Evolutionary conservation across 1,139 yeast species (phyloP).

Genomic region (Suhomyces ambrosiae): DNA sequence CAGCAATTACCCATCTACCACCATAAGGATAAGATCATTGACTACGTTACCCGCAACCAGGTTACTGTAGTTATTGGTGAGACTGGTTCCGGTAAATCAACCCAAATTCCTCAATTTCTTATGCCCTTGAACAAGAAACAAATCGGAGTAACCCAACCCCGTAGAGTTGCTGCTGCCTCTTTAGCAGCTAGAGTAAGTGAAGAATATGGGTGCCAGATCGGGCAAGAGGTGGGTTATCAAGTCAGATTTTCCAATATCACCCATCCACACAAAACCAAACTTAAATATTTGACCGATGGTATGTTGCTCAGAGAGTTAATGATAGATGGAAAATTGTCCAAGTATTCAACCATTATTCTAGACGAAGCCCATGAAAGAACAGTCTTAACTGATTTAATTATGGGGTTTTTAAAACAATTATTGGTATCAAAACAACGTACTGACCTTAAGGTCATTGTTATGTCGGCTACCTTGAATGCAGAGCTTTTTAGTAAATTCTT

Average conservation of each 20-base stretch:
- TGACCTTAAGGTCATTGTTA: constrained; percentile 61
- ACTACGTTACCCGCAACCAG: constrained; percentile 55
- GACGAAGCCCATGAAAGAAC: constrained; percentile 99
- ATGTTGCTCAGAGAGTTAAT: constrained; percentile 91
- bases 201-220: constrained; percentile 77
- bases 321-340: constrained; percentile 64
- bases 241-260: constrained; percentile 69
- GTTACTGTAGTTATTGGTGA: constrained; percentile 90
- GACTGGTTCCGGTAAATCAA: constrained; percentile 97
- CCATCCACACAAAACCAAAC: constrained; percentile 50
- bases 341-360: constrained; percentile 76
- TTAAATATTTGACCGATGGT: constrained; percentile 94
- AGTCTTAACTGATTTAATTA: constrained; percentile 80
- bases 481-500: constrained; percentile 83
- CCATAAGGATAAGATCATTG: constrained; percentile 64
- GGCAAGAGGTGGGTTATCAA: constrained; percentile 89
- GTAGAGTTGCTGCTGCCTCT: constrained; percentile 96
- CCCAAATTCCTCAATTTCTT: constrained; percentile 93
- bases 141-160: constrained; percentile 94
- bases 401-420: constrained; percentile 82
- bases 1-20: constrained; percentile 73
- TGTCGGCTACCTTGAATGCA: constrained; percentile 98
- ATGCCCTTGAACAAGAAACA: constrained; percentile 53
- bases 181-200: constrained; percentile 91
- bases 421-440: constrained; percentile 50